Conservation (phyloP, 495 filamentous ascomycete species). For the Gamarada debralockiae region DNA sequence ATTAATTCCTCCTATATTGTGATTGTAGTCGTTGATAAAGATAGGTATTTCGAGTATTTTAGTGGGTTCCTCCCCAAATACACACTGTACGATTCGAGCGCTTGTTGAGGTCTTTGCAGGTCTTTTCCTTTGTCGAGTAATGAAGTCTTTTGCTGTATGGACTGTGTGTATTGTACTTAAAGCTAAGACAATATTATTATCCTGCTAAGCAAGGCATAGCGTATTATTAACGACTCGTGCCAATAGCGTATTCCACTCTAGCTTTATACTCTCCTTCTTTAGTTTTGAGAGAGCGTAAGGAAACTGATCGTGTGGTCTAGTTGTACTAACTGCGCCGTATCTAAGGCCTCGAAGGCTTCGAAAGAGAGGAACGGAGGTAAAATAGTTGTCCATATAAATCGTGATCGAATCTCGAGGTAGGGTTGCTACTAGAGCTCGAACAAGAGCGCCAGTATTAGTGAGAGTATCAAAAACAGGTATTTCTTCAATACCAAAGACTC, state of each 20-base stretch:
- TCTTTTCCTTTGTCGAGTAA: neutral
- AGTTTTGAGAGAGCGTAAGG: neutral
- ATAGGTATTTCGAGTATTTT: conserved; percentile 1
- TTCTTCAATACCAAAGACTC: neutral
- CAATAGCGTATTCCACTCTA: neutral
- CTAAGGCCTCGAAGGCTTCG: neutral
- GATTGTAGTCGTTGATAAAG: conserved; percentile 25
- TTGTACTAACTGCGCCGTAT: neutral
- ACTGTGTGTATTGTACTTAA: neutral
- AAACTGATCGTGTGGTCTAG: neutral
- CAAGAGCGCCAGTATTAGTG: conserved; percentile 1
- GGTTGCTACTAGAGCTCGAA: neutral
- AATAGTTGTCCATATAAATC: too few relatives aligned
- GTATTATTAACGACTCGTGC: neutral
- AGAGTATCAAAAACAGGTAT: neutral
- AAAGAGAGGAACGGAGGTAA: too few relatives aligned
- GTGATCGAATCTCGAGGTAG: neutral
- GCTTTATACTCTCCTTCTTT: neutral
- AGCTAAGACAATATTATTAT: conserved; percentile 4
- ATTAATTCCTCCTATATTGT: conserved; percentile 25
- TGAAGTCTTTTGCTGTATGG: neutral
- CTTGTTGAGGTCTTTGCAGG: neutral
- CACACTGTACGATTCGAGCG: too few relatives aligned
- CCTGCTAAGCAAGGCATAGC: neutral
- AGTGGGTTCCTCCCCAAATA: neutral